Percentiles rank a stretch among this genome's conserved stretches.
These are phyloP conservation scores for Oleoguttula mirabilis DNA, from an alignment of 495 filamentous ascomycete genomes.

Conservation along the genomic window DNA sequence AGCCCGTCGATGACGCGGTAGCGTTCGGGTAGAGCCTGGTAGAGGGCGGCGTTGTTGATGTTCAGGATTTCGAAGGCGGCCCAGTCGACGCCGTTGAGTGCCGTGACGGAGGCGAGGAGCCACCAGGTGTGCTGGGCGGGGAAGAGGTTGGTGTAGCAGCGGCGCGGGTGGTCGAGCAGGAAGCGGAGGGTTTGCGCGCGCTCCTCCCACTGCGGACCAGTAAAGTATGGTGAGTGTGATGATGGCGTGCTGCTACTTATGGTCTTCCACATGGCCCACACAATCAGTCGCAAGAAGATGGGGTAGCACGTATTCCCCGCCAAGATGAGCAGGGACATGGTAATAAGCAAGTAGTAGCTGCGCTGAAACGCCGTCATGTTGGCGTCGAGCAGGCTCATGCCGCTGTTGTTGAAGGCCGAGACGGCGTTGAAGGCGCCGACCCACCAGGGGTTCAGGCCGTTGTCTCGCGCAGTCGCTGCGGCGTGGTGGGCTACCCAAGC, in stretches of 20 bases:
- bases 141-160: slow-evolving; percentile 77
- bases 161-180: slow-evolving; percentile 65
- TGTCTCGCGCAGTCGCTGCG: slow-evolving; percentile 44
- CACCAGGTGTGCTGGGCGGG: slow-evolving; percentile 69
- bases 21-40: slow-evolving; percentile 38
- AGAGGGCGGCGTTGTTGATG: slow-evolving; percentile 54
- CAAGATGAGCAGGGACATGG: slow-evolving; percentile 65
- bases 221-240: slow-evolving; percentile 34
- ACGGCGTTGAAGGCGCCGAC: slow-evolving; percentile 55
- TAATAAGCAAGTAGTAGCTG: slow-evolving; percentile 58
- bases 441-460: slow-evolving; percentile 65
- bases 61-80: slow-evolving; percentile 67
- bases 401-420: slow-evolving; percentile 78
- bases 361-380: slow-evolving; percentile 64
- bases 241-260: not conserved
- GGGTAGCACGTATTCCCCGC: slow-evolving; percentile 77
- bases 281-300: slow-evolving; percentile 62
- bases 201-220: slow-evolving; percentile 32
- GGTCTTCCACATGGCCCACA: slow-evolving; percentile 47
- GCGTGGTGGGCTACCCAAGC: slow-evolving; percentile 54
- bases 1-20: slow-evolving; percentile 63
- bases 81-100: slow-evolving; percentile 75
- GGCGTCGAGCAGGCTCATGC: slow-evolving; percentile 71
- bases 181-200: slow-evolving; percentile 60
- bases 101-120: slow-evolving; percentile 56